Evolutionary conservation across 306 rosid genomes (phyloP), one percentile per base, ranked within the genome.

Genomic region (Senna siamea): DNA sequence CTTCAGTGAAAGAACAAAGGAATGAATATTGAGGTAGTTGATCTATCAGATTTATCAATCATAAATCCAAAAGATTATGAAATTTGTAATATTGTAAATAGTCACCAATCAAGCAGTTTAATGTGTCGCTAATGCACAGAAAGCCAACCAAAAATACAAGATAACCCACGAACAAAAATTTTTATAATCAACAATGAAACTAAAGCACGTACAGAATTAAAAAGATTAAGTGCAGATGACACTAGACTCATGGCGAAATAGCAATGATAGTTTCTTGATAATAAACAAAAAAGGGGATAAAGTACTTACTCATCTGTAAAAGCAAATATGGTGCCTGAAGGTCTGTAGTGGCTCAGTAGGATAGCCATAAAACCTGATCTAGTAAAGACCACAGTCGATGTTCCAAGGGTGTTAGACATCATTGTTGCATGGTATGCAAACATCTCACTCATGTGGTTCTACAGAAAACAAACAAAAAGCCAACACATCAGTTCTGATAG

Each of bases 381-480:
- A 23, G 99, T 94, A 78, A 94, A 94, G 58, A 92, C 99, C 46
- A 94, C 93, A 20, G 93, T 88, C 56, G 99, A 90, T 47, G 97
- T 94, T 80, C 99, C 96, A 54, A 94, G 99, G 72, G 97, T 92
- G 81, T 94, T 94, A 70, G 99, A 90, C 98, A 94, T 94, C 90
- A 89, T 89, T 72, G 99, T 92, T 52, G 99, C 97, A 79, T 94
- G 99, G 87, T 89, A 94, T 47, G 99, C 99, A 86, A 94, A 94
- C 97, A 92, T 94, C 87, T 94, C 99, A 0, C 99, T 94, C 99
- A 92, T 94, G 76, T 92, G 99, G 65, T 94, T 94, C 99, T 94
- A 67, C 83, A 78, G 17, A 19, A 15, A 51, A 44, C 59, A 77
- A 71, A 58, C 44, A 69, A 67, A 48, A 65, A 37, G 53, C 67